Base-by-base conservation (phyloP, 345 rosid genomes). In the Firmiana major region DNA sequence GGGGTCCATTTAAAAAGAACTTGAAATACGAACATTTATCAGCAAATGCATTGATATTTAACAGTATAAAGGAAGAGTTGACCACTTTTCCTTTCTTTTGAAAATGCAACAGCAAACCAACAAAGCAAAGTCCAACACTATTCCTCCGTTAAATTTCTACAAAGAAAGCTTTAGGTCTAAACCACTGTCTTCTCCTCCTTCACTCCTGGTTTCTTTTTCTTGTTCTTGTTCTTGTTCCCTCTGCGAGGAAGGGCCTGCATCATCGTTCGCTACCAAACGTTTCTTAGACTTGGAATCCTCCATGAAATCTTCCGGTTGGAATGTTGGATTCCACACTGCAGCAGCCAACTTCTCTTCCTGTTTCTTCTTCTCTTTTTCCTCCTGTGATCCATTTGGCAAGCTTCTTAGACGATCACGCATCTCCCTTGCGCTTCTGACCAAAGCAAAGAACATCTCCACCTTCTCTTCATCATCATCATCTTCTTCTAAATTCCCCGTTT, bases 101-200 rank as follows among this genome's bases (percentile, higher is more conserved):
- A 24, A 9, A 7, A 24, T 24, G 34, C 63, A 59, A 59, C 34
- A n/a, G 8, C 3, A 55, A 55, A 31, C 42, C 8, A 31, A 6
- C 1, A 22, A 58, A 24, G 24, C 22, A 8, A 57, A 57, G 62
- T 57, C 8, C 64, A 60, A 31, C 34, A 31, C 19, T 59, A 4
- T 24, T 24, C 36, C 17, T 24, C 10, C 58, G 3, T 15, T 43
- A 6, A 43, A 26, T 59, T 24, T 73, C 77, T 86, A 90, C 74
- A 88, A 79, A 77, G 89, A 90, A 75, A 90, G 92, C 31, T 84
- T 88, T 4, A 88, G 84, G 79, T 89, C 87, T 54, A 89, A 73
- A 34, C 67, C 75, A 26, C 46, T 79, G 26, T 63, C 77, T 67
- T 72, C 67, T 12, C 65, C 84, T 70, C 55, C 71, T 26, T 75